Conservation (phyloP, 768 basidiomycete genomes). For the Serendipita sp. region DNA sequence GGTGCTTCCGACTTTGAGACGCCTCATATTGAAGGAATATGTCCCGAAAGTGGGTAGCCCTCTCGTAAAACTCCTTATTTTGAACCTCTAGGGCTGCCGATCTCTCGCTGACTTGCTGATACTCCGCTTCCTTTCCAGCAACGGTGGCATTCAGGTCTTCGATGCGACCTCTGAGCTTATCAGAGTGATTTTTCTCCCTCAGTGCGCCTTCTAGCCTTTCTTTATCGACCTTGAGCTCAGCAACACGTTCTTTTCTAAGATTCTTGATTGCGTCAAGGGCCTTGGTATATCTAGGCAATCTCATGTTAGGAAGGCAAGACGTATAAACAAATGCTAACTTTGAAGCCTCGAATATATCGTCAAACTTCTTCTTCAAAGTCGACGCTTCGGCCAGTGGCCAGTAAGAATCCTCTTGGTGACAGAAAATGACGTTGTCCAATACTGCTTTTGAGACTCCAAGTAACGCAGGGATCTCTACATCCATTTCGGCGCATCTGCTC, state of each 20-base stretch:
- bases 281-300: slow-evolving; percentile 66
- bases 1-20: slow-evolving; percentile 44
- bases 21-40: slow-evolving; percentile 55
- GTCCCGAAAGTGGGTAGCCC: slow-evolving; percentile 73
- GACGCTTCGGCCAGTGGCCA: slow-evolving; percentile 93
- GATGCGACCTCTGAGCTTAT: slow-evolving; percentile 59
- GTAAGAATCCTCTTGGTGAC: slow-evolving; percentile 97
- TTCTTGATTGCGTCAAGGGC: slow-evolving; percentile 84
- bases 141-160: slow-evolving; percentile 45
- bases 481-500: slow-evolving; percentile 95
- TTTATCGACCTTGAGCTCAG: slow-evolving; percentile 86
- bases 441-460: slow-evolving; percentile 97
- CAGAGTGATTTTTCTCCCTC: slow-evolving; percentile 70
- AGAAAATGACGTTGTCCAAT: slow-evolving; percentile 97
- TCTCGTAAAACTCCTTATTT: slow-evolving; percentile 66
- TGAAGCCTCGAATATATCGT: slow-evolving; percentile 98
- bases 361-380: slow-evolving; percentile 94
- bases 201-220: slow-evolving; percentile 65
- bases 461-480: slow-evolving; percentile 79
- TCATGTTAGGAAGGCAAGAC: neutral
- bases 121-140: slow-evolving; percentile 53
- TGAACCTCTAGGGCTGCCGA: slow-evolving; percentile 49
- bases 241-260: slow-evolving; percentile 76
- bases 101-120: slow-evolving; percentile 50
- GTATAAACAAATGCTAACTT: slow-evolving; percentile 33